Conservation (phyloP, 2,329 filamentous ascomycete genomes). For the Fusarium robinianum region DNA sequence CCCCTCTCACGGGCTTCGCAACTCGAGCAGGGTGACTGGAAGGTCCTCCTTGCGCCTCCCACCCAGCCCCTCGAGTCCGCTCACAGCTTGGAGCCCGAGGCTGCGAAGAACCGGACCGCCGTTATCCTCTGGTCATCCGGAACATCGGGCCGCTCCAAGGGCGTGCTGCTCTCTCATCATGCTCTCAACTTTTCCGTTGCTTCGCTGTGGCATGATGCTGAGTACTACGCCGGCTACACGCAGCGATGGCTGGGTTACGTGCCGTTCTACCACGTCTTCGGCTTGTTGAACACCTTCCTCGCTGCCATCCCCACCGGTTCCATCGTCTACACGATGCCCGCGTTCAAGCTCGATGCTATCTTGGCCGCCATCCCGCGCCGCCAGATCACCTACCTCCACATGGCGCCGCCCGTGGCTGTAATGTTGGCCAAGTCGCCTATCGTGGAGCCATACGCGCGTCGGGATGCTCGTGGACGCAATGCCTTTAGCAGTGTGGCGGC, state of each 20-base stretch:
- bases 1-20: constrained; percentile 34
- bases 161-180: constrained; percentile 71
- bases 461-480: constrained; percentile 48
- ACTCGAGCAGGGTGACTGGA: constrained; percentile 56
- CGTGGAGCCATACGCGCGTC: constrained; percentile 63
- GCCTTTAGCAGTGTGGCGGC: constrained; percentile 62
- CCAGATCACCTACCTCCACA: constrained; percentile 65
- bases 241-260: constrained; percentile 64
- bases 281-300: constrained; percentile 61
- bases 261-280: constrained; percentile 71
- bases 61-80: constrained; percentile 50
- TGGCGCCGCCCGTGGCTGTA: constrained; percentile 73
- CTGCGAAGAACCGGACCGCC: constrained; percentile 59
- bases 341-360: constrained; percentile 69
- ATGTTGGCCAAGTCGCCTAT: constrained; percentile 70
- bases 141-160: constrained; percentile 75
- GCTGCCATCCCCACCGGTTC: constrained; percentile 57
- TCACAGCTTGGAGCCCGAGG: constrained; percentile 43
- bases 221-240: constrained; percentile 44
- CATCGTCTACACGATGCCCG: constrained; percentile 70
- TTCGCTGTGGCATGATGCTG: constrained; percentile 54
- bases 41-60: constrained; percentile 57
- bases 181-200: constrained; percentile 65
- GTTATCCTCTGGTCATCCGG: constrained; percentile 57
- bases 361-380: constrained; percentile 64